Evolutionary conservation across 441 rosid species (phyloP), one percentile per base, ranked within the genome.

Genomic region (Pelargonium citronellum): DNA sequence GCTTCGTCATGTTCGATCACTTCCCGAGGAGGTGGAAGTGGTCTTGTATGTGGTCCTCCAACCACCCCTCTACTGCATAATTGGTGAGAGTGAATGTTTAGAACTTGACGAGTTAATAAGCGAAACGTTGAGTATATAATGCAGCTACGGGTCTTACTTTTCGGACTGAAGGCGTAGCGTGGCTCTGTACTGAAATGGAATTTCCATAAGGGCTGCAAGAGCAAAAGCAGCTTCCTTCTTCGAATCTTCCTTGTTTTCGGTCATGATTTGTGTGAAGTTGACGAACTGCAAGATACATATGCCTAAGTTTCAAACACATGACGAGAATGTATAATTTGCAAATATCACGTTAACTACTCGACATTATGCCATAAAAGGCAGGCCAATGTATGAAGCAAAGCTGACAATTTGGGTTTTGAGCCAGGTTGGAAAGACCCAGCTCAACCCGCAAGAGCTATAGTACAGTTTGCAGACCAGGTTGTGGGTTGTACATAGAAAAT

Each of bases 121-220:
- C 46, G n/a, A 39, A 20, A 69, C 5, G 57, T 19, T 20, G 76
- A 61, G 58, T n/a, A 20, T 67, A 79, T 67, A 53, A 15, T 67
- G 53, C 9, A 46, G 39, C 63, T 63, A 60, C 34, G 15, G 67
- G 20, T 49, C 81, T 77, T 77, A 83, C 89, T 72, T 69, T 62
- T 69, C 63, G 71, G 37, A 71, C 71, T 73, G 71, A 73, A 94
- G 89, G 69, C 72, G 77, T 71, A 82, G 86, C 30, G 95, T 84
- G 20, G 97, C 97, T 79, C 84, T 86, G 80, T 86, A 94, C 75
- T 94, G 98, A 74, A 73, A 67, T 1, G 98, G 97, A 53, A 94
- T 86, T 82, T 94, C 98, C 98, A 94, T 91, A 46, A 94, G 93
- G 67, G 97, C 97, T 66, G 92, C 92, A 44, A 94, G 97, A 61